These are phyloP conservation scores for Diospyros lotus DNA, from an alignment of 148 eudicot species.

Conservation along the genomic window DNA sequence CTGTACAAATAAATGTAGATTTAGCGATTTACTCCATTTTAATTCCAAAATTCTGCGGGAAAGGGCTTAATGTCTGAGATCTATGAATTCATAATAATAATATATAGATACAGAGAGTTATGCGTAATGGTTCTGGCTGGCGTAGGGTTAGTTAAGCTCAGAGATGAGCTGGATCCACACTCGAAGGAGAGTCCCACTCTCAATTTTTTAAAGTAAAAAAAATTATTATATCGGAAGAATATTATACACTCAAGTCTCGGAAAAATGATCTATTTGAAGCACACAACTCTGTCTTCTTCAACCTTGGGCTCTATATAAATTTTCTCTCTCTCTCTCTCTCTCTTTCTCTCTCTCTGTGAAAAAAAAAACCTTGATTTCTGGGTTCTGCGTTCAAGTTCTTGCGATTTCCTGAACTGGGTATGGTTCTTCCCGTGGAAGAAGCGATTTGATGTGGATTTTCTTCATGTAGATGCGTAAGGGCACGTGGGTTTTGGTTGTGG, in stretches of 20 bases:
- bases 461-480: not conserved
- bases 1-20: not conserved
- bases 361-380: not conserved
- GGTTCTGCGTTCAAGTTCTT: not conserved
- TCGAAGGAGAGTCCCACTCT: slow-evolving; percentile 35
- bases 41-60: not conserved
- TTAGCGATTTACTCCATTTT: too few relatives aligned
- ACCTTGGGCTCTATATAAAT: slow-evolving; percentile 16
- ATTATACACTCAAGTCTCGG: too few relatives aligned
- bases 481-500: slow-evolving; percentile 19
- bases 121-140: slow-evolving; percentile 21
- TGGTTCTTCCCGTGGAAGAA: not conserved
- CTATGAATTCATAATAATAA: not conserved
- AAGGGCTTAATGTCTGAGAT: not conserved
- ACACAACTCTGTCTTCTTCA: slow-evolving; percentile 16
- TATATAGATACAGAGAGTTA: not conserved
- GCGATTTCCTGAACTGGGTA: slow-evolving; percentile 12
- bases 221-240: not conserved
- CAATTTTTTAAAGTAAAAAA: not conserved
- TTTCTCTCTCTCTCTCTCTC: slow-evolving; percentile 7
- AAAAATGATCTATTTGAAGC: slow-evolving; percentile 13
- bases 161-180: slow-evolving; percentile 63
- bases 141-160: slow-evolving; percentile 40
- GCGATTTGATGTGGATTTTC: not conserved
- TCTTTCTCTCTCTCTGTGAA: not conserved